Base-by-base conservation (phyloP, 129 eudicot genomes). In the Logfia minima region DNA sequence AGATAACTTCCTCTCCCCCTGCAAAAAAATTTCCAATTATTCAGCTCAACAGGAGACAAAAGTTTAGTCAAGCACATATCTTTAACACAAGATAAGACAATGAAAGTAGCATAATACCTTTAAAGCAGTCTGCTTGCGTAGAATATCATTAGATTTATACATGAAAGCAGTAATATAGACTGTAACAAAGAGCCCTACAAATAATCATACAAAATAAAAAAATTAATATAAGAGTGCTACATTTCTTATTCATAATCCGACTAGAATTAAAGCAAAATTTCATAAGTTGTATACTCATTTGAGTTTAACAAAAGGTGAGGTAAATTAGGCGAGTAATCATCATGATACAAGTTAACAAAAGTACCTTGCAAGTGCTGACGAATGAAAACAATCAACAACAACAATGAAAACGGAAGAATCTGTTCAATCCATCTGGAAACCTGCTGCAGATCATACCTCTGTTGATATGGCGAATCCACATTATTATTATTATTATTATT, bases 91-190 rank as follows among this genome's bases (percentile, higher is more conserved):
- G 60, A 72, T 70, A 24, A 71, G 55, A 4, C 11, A 19, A 80
- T 21, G 51, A 19, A 58, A 77, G 39, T 11, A 21, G 29, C 5
- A 58, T 58, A 58, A 43, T 68, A 88, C 93, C 93, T 88, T 88
- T 60, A 88, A 69, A 34, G 90, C 88, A 65, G 93, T 86, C 84
- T 92, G 97, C 84, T 89, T 92, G 64, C 85, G 82, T 61, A 92
- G 87, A 84, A 92, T 86, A 73, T 84, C 96, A 66, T 92, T 89
- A 11, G 97, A 92, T 82, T 92, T 92, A 86, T 85, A 87, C 92
- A 92, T 74, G 81, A 89, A 73, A 45, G 88, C 92, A 80, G 88
- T 87, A 28, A 84, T 72, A 70, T 79, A 92, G 17, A 92, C 81
- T 62, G 96, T 75, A 76, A 87, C 88, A 83, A 87, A 86, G 82